Base-by-base conservation (phyloP, 768 basidiomycete species). In the Macrolepiota fuliginosa region DNA sequence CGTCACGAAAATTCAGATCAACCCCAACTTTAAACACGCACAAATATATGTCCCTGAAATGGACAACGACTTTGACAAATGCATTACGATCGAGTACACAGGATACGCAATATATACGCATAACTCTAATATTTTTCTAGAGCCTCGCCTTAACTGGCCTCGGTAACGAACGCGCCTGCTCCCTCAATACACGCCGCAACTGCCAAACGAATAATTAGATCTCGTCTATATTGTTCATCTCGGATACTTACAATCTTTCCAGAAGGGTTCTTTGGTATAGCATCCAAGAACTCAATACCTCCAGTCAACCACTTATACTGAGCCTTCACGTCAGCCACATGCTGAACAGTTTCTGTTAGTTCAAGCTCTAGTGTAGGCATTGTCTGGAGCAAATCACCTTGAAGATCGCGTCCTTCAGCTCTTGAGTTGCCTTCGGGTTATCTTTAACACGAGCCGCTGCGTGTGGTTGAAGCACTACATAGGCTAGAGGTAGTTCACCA, bases 401-500 rank as follows among this genome's bases (percentile, higher is more conserved):
- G 49, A 73, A 74, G 40, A 92, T 77, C 17, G 69, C 72, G 17
- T 63, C 69, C 69, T 83, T 83, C 19, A 85, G 69, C 50, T 71
- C 68, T 2, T 75, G 71, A 0, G 66, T 75, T 27, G 73, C 80
- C 11, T 61, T 63, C 3, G 73, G 64, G 36, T 77, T 69, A 37
- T 70, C 69, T 42, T 71, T 63, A 22, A 78, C 72, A 32, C 75
- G 73, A 49, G 79, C 74, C 39, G 70, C 69, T 10, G 76, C 74
- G 3, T 77, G 73, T 13, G 76, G 75, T 50, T 74, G 73, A 17
- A 85, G 78, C 2, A 87, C 87, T 24, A 92, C 75, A 69, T 83
- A 92, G 7, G 91, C 90, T 56, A 89, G 67, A 0, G 91, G 90
- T 11, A 90, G 65, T 69, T 93, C 90, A 17, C 91, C 90, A 61